Conservation (phyloP, 768 basidiomycete species). For the Pleurotus citrinopileatus region DNA sequence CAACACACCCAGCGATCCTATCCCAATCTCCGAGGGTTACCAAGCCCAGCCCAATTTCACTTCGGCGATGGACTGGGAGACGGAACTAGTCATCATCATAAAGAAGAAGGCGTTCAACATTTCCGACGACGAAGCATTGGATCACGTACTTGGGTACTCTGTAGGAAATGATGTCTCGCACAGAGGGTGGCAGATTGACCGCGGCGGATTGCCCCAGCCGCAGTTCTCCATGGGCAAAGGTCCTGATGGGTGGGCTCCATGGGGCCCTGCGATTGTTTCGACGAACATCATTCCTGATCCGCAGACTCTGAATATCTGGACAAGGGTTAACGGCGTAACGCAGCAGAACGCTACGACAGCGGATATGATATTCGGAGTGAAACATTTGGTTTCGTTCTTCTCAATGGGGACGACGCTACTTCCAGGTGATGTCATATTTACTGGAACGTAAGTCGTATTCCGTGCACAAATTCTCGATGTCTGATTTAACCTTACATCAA, state of each 20-base stretch:
- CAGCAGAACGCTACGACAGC: conserved; percentile 85
- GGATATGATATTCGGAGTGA: conserved; percentile 91
- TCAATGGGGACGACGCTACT: conserved; percentile 41
- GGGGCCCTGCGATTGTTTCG: conserved; percentile 37
- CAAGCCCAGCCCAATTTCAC: conserved; percentile 39
- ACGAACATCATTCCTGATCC: conserved; percentile 35
- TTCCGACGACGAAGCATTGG: conserved; percentile 36
- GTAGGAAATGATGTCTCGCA: conserved; percentile 42
- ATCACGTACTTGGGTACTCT: conserved; percentile 38
- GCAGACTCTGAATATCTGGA: conserved; percentile 37
- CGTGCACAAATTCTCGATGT: neutral
- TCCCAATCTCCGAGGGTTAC: conserved; percentile 33
- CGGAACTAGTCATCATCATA: conserved; percentile 40
- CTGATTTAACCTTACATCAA: conserved; percentile 12
- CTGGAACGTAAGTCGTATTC: conserved; percentile 34
- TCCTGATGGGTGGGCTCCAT: conserved; percentile 40
- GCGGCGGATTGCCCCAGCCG: conserved; percentile 38
- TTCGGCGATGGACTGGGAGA: conserved; percentile 39
- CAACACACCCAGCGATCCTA: conserved; percentile 31
- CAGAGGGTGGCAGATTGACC: conserved; percentile 41
- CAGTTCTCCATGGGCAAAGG: conserved; percentile 43
- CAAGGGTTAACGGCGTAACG: conserved; percentile 76
- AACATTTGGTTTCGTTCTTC: conserved; percentile 33
- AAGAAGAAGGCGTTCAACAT: conserved; percentile 41
- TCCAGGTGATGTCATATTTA: conserved; percentile 42